A percentile compares a stretch with the other conserved stretches of the same genome.
phyloP scores from a whole-genome alignment of 1,284 basidiomycete genomes.

The Vanrija humicola region DNA sequence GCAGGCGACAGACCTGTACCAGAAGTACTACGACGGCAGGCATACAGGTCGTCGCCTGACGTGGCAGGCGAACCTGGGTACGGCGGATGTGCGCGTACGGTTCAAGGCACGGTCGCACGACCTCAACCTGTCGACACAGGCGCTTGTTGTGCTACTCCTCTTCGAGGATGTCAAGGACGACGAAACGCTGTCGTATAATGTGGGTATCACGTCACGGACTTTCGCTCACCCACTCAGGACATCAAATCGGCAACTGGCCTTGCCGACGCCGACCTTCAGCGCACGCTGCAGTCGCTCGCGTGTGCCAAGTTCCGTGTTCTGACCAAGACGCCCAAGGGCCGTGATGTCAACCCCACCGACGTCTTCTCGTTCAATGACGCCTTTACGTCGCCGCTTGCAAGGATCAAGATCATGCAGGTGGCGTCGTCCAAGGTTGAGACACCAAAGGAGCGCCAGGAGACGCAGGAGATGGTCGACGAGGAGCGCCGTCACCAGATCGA shows the following conservation, averaged over 20 bases:
- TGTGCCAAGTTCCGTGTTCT: constrained; percentile 95
- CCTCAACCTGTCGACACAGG: constrained; percentile 88
- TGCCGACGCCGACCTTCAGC: constrained; percentile 72
- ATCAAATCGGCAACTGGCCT: constrained; percentile 63
- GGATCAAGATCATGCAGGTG: constrained; percentile 92
- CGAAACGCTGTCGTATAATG: constrained; percentile 55
- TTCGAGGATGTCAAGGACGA: constrained; percentile 71
- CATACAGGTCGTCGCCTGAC: constrained; percentile 87
- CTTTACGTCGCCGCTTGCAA: constrained; percentile 75
- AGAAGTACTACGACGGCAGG: constrained; percentile 81
- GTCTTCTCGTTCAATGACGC: constrained; percentile 82
- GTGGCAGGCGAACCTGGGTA: constrained; percentile 92
- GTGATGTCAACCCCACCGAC: constrained; percentile 73
- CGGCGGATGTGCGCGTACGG: constrained; percentile 77
- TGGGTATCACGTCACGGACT: constrained; percentile 11
- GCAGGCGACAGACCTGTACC: constrained; percentile 69
- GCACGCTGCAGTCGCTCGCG: constrained; percentile 90
- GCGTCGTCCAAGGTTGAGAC: constrained; percentile 79
- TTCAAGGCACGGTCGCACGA: constrained; percentile 84
- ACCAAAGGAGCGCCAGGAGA: constrained; percentile 83
- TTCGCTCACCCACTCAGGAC: constrained; percentile 47
- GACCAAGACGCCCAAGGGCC: constrained; percentile 82
- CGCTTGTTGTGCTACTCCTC: constrained; percentile 78
- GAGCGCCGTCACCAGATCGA: constrained; percentile 87
- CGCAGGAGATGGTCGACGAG: constrained; percentile 84